phyloP scores from a whole-genome alignment of 2,329 filamentous ascomycete species.

The Pezicula neosporulosa region DNA sequence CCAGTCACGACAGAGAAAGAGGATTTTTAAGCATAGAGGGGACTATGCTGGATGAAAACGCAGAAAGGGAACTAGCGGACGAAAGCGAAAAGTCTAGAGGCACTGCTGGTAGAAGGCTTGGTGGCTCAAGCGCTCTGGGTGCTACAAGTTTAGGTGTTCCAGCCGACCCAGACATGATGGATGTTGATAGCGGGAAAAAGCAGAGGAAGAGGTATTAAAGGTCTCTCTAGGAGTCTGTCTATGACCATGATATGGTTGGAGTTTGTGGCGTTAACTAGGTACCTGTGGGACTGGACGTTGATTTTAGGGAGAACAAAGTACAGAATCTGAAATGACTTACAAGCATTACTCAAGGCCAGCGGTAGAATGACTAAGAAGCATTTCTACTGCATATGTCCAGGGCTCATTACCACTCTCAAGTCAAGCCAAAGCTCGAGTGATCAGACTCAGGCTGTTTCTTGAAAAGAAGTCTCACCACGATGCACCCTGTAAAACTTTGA shows the following conservation, averaged over 20 bases:
- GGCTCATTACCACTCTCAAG: no score
- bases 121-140: constrained; percentile 24
- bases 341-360: no score
- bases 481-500: no score
- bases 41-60: constrained; percentile 71
- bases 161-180: constrained; percentile 19
- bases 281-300: neutral
- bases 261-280: neutral
- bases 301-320: neutral
- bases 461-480: no score
- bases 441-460: no score
- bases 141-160: constrained; percentile 26
- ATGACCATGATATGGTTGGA: neutral
- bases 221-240: neutral
- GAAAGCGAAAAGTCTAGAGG: constrained; percentile 34
- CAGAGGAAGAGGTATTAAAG: constrained; percentile 15
- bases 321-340: no score
- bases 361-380: no score
- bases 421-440: no score
- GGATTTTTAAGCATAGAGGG: constrained; percentile 85
- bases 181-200: constrained; percentile 11
- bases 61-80: constrained; percentile 57
- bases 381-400: no score
- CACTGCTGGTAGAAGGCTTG: constrained; percentile 35
- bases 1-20: constrained; percentile 68